phyloP scores from a whole-genome alignment of 2,329 filamentous ascomycete species.

The Apiospora arundinis region DNA sequence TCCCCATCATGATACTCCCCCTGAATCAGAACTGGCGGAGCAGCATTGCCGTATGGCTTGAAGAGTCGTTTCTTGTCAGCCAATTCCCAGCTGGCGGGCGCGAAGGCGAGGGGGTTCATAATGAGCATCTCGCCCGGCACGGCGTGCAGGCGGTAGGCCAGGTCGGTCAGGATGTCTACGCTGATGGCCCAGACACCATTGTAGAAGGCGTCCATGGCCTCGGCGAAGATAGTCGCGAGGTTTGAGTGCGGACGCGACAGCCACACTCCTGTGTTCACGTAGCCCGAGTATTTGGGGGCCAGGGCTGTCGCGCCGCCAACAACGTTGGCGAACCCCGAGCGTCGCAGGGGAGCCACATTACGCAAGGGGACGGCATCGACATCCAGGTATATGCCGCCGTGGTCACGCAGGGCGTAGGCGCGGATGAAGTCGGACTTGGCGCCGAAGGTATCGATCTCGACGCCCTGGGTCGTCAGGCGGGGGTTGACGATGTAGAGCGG shows the following conservation, averaged over 20 bases:
- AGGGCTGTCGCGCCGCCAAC: conserved; percentile 10
- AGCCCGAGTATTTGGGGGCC: neutral
- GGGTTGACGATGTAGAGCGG: neutral
- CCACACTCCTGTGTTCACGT: conserved; percentile 19
- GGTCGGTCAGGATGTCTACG: conserved; percentile 34
- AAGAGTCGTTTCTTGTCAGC: neutral
- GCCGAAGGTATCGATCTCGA: conserved; percentile 1
- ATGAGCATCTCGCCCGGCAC: conserved; percentile 26
- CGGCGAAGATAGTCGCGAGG: conserved; percentile 4
- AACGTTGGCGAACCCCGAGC: conserved; percentile 2
- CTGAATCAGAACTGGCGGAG: neutral
- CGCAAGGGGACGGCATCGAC: conserved; percentile 5
- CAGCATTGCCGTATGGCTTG: neutral
- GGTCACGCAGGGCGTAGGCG: conserved; percentile 4
- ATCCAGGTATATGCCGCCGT: conserved; percentile 6
- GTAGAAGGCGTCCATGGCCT: conserved; percentile 17
- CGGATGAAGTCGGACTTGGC: conserved; percentile 14
- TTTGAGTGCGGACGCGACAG: neutral
- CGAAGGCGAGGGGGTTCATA: conserved; percentile 15
- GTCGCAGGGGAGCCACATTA: neutral
- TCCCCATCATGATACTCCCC: neutral
- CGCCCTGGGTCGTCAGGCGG: neutral
- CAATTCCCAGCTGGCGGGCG: conserved; percentile 3
- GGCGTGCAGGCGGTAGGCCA: conserved; percentile 32
- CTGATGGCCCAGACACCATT: conserved; percentile 23